Evolutionary conservation across 257 asterid genomes (phyloP).

Genomic region (Nicotiana knightiana): DNA sequence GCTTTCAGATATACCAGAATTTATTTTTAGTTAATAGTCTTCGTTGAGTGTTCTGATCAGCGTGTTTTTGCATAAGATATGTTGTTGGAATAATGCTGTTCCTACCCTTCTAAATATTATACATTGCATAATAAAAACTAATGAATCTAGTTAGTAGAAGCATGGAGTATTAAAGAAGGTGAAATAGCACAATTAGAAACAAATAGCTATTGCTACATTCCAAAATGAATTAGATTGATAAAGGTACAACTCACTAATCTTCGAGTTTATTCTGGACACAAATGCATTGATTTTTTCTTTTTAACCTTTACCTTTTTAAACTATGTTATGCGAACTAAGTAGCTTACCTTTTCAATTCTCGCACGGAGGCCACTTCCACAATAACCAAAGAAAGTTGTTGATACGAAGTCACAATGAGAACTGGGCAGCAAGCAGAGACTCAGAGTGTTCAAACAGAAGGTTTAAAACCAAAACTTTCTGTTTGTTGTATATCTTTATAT

Average conservation of each 20-base stretch:
- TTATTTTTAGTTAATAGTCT: neutral
- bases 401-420: too few relatives aligned
- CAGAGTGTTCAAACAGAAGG: too few relatives aligned
- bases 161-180: too few relatives aligned
- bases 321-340: too few relatives aligned
- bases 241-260: neutral
- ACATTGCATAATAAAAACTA: too few relatives aligned
- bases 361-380: too few relatives aligned
- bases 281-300: neutral
- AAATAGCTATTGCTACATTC: neutral
- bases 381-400: too few relatives aligned
- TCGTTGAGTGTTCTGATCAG: neutral
- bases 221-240: neutral
- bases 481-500: too few relatives aligned
- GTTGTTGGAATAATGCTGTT: neutral
- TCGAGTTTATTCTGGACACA: neutral
- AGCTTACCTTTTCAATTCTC: too few relatives aligned
- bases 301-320: neutral
- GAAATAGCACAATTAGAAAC: neutral
- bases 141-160: too few relatives aligned
- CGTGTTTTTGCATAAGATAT: neutral
- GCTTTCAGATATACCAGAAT: neutral
- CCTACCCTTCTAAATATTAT: neutral
- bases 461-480: too few relatives aligned
- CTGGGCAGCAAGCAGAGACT: too few relatives aligned